Conservation (phyloP, 805 yeast species). For the Hemisphaericaspora nanyangensis region DNA sequence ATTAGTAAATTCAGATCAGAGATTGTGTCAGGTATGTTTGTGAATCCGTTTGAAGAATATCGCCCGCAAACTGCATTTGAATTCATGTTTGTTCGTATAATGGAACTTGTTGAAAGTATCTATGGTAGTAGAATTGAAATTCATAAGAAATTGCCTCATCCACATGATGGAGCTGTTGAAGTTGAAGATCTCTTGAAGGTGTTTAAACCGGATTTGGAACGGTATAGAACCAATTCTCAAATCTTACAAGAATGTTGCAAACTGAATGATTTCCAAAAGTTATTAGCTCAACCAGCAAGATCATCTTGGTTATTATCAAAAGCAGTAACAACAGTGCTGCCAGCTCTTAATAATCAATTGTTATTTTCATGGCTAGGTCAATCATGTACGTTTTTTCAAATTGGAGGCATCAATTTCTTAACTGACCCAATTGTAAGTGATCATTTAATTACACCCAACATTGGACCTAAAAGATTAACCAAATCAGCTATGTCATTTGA, state of each 20-base stretch:
- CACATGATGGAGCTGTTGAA: constrained; percentile 50
- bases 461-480: constrained; percentile 85
- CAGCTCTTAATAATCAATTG: constrained; percentile 45
- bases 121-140: constrained; percentile 35
- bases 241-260: constrained; percentile 25
- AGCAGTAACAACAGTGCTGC: neutral
- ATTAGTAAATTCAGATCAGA: constrained; percentile 31
- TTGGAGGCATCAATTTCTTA: constrained; percentile 67
- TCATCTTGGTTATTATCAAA: neutral
- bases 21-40: constrained; percentile 68
- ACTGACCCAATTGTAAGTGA: constrained; percentile 83
- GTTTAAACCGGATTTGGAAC: constrained; percentile 51
- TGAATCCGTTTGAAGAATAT: constrained; percentile 88
- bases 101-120: constrained; percentile 63
- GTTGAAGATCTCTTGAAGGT: constrained; percentile 59
- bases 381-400: constrained; percentile 72
- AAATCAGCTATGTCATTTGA: constrained; percentile 66
- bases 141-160: constrained; percentile 28
- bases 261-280: constrained; percentile 14
- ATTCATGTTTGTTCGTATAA: constrained; percentile 66
- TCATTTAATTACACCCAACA: constrained; percentile 52
- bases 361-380: constrained; percentile 93
- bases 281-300: constrained; percentile 7
- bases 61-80: constrained; percentile 87
- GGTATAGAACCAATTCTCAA: constrained; percentile 33